These are phyloP conservation scores for Claviceps sp. DNA, from an alignment of 2,329 filamentous ascomycete species.

Conservation along the genomic window DNA sequence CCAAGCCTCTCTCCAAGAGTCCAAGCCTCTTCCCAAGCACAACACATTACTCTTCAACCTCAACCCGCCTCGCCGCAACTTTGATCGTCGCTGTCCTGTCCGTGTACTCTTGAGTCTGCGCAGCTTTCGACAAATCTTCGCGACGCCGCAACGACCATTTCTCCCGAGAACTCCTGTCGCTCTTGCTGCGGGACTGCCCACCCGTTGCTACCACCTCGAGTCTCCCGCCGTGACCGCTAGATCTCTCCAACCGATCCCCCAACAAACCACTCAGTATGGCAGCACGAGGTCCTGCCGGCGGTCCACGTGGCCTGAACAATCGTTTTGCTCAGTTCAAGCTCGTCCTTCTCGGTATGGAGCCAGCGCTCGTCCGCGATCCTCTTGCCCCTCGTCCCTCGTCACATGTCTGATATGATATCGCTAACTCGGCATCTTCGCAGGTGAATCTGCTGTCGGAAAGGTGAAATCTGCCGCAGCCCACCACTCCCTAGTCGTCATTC, in stretches of 20 bases:
- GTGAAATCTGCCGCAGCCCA: conserved; percentile 30
- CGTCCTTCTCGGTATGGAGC: conserved; percentile 74
- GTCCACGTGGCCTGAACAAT: conserved; percentile 53
- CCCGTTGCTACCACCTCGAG: background rate
- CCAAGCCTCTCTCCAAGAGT: background rate
- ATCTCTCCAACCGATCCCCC: background rate
- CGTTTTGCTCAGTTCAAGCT: conserved; percentile 99
- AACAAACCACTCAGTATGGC: conserved; percentile 48
- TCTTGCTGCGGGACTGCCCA: background rate
- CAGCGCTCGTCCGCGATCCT: background rate
- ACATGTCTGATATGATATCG: background rate
- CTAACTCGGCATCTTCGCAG: conserved; percentile 32
- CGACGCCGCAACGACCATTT: background rate
- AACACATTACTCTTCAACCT: background rate
- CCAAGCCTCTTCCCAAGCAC: background rate
- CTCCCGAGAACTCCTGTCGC: background rate
- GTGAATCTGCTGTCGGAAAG: conserved; percentile 98
- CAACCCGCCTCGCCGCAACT: conserved; percentile 1
- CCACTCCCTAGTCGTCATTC: background rate
- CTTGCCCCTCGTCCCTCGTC: background rate
- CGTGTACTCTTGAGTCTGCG: background rate
- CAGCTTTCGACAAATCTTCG: background rate
- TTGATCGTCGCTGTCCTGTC: background rate
- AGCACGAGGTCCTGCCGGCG: conserved; percentile 56
- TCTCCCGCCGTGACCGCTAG: background rate